phyloP scores from a whole-genome alignment of 192 early-diverging fungal species.

The Backusella westeae region DNA sequence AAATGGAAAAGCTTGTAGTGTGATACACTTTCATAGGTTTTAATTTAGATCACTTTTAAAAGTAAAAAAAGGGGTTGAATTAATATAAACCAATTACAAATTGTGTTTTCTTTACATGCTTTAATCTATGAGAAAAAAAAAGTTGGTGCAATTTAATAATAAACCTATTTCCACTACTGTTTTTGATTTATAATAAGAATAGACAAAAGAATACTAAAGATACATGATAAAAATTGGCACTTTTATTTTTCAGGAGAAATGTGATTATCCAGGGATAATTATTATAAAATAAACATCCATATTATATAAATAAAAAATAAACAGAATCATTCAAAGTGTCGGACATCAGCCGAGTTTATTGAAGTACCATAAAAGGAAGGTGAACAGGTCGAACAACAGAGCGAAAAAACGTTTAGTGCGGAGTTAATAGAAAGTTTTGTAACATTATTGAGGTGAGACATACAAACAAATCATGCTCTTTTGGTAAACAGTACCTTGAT shows the following conservation, averaged over 20 bases:
- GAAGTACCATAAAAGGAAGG: background rate
- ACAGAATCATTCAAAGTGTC: background rate
- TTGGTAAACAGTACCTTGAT: background rate
- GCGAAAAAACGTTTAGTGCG: background rate
- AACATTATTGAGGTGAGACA: background rate
- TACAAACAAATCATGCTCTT: background rate
- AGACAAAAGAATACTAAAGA: too few species aligned
- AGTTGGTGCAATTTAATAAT: background rate
- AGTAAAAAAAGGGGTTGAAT: background rate
- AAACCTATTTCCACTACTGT: too few species aligned
- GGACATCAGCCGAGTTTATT: background rate
- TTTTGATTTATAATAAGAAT: too few species aligned
- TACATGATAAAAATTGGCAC: too few species aligned
- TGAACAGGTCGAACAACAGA: background rate
- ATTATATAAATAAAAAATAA: too few species aligned
- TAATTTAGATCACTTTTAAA: background rate
- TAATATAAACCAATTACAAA: background rate
- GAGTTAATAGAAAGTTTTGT: background rate
- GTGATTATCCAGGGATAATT: background rate
- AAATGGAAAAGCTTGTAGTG: background rate
- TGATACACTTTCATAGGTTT: background rate
- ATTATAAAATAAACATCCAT: background rate
- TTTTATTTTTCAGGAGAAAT: background rate
- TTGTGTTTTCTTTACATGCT: background rate
- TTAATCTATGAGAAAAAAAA: background rate